phyloP scores from a whole-genome alignment of 2,329 filamentous ascomycete genomes.

The Dactylellina parvicollis region DNA sequence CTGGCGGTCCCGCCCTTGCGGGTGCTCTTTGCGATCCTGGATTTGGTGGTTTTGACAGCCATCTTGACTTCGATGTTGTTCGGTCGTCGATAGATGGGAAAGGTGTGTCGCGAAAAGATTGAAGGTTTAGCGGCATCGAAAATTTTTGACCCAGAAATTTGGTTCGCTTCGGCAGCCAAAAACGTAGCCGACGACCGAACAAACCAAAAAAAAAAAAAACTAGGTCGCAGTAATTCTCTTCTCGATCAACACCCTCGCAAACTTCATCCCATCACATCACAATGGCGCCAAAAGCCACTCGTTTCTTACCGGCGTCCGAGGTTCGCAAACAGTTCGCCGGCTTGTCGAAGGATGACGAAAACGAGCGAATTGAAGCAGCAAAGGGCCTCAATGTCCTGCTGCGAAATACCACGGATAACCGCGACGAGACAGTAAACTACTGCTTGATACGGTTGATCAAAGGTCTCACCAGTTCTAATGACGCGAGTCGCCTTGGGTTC shows the following conservation, averaged over 20 bases:
- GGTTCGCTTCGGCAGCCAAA: conserved; percentile 43
- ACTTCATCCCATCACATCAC: neutral
- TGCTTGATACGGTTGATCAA: conserved; percentile 72
- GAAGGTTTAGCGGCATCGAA: conserved; percentile 33
- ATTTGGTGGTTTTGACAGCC: conserved; percentile 37
- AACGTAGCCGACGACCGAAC: conserved; percentile 38
- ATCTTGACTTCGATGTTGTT: conserved; percentile 23
- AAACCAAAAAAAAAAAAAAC: conserved; percentile 28
- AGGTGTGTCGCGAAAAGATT: conserved; percentile 45
- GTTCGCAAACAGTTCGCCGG: conserved; percentile 44
- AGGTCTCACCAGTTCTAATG: conserved; percentile 87
- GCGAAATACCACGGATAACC: conserved; percentile 38
- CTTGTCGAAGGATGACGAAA: conserved; percentile 48
- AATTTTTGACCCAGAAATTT: conserved; percentile 37
- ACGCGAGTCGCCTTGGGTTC: conserved; percentile 87
- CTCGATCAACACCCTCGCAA: neutral
- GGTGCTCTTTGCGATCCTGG: conserved; percentile 44
- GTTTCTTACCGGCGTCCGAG: conserved; percentile 41
- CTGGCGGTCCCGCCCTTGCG: conserved; percentile 57
- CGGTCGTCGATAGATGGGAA: conserved; percentile 13
- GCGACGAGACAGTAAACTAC: conserved; percentile 47
- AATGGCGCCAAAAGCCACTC: conserved; percentile 29
- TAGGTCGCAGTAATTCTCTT: conserved; percentile 28
- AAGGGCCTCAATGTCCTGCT: conserved; percentile 38
- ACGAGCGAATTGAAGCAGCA: conserved; percentile 42